These are phyloP conservation scores for Gossypium raimondii DNA, from an alignment of 345 rosid genomes.

Conservation along the genomic window DNA sequence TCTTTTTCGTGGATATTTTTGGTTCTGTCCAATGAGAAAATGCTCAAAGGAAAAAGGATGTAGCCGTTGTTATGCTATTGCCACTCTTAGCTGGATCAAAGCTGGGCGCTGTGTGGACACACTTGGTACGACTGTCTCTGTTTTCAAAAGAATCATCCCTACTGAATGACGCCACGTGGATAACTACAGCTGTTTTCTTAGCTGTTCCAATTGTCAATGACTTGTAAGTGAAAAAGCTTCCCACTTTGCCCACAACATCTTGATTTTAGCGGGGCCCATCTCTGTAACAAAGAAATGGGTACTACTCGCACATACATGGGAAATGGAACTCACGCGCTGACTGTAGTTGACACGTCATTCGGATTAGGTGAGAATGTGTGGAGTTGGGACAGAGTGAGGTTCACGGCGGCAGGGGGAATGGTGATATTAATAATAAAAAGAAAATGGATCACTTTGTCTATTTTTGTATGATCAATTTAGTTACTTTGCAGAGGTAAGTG, in stretches of 20 bases:
- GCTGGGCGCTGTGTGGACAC: slow-evolving; percentile 27
- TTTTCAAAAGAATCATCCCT: neutral
- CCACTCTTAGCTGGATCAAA: slow-evolving; percentile 28
- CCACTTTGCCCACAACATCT: slow-evolving; percentile 22
- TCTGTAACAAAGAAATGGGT: neutral
- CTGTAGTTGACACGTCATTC: neutral
- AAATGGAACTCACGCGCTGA: neutral
- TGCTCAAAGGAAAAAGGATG: slow-evolving; percentile 13
- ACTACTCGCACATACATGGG: neutral
- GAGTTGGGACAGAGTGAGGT: neutral
- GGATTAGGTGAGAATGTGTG: neutral
- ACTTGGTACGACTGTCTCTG: slow-evolving; percentile 21
- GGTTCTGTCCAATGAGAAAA: neutral
- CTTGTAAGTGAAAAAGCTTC: slow-evolving; percentile 18
- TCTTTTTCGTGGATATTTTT: too few species aligned
- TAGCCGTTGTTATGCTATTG: slow-evolving; percentile 35
- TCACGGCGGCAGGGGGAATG: neutral
- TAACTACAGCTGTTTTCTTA: slow-evolving; percentile 30
- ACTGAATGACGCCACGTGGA: neutral
- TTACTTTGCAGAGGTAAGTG: slow-evolving; percentile 13
- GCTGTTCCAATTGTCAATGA: slow-evolving; percentile 49
- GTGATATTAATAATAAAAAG: neutral
- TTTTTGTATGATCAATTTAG: slow-evolving; percentile 5
- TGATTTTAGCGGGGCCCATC: neutral
- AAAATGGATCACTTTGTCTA: slow-evolving; percentile 5